Conservation (phyloP, 1,139 yeast genomes). For the Entelexis paramagnoliae region DNA sequence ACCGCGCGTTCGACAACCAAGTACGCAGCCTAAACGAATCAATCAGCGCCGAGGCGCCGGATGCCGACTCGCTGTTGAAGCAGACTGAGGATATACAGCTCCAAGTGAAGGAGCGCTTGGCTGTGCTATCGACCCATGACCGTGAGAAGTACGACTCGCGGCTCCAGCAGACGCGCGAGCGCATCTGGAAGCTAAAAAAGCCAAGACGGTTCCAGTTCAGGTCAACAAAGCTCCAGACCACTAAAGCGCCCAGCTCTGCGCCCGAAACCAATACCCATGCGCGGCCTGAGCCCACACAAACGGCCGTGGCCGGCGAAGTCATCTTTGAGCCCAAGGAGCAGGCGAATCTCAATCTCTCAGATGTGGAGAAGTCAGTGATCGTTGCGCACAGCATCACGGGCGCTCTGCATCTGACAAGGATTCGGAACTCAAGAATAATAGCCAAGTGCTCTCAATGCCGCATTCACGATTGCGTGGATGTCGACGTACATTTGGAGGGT, state of each 20-base stretch:
- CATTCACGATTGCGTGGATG: conserved; percentile 26
- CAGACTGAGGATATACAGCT: conserved; percentile 7
- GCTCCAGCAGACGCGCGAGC: conserved; percentile 6
- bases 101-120: not conserved
- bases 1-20: not conserved
- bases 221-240: not conserved
- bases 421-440: conserved; percentile 22
- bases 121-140: conserved; percentile 7
- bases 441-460: conserved; percentile 30
- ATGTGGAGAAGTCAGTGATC: conserved; percentile 23
- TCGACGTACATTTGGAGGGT: conserved; percentile 23
- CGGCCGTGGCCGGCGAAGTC: not conserved
- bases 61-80: not conserved
- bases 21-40: not conserved
- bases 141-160: conserved; percentile 10
- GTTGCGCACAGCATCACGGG: conserved; percentile 24
- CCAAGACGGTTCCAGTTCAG: conserved; percentile 22
- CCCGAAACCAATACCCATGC: no score
- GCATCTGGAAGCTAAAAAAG: conserved; percentile 8
- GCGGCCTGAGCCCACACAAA: not conserved
- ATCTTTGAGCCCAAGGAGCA: not conserved
- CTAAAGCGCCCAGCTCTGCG: not conserved
- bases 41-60: not conserved
- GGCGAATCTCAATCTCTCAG: conserved; percentile 15
- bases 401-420: conserved; percentile 25